phyloP scores from a whole-genome alignment of 148 eudicot species.

The Simmondsia chinensis region DNA sequence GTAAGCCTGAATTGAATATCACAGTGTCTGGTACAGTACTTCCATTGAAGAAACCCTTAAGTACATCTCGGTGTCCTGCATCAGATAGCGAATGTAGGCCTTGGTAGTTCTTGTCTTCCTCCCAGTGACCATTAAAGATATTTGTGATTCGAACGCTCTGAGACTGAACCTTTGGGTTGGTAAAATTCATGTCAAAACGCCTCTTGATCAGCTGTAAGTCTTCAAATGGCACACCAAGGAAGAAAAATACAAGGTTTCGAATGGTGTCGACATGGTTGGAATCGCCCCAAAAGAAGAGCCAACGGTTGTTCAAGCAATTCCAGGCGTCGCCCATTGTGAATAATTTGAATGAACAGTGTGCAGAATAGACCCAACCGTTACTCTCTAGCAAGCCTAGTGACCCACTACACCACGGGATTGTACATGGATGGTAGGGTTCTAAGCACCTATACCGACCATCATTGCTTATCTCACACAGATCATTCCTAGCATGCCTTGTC shows the following conservation, averaged over 20 bases:
- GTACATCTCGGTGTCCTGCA: constrained; percentile 33
- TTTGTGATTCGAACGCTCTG: constrained; percentile 66
- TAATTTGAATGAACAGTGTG: constrained; percentile 79
- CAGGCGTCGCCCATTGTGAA: constrained; percentile 44
- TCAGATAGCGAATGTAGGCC: constrained; percentile 78
- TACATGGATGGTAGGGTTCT: constrained; percentile 42
- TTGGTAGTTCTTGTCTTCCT: constrained; percentile 48
- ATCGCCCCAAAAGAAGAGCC: constrained; percentile 98
- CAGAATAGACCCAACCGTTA: constrained; percentile 93
- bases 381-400: constrained; percentile 71
- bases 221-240: constrained; percentile 28
- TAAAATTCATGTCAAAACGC: constrained; percentile 59
- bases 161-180: constrained; percentile 47
- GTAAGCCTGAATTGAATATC: constrained; percentile 78
- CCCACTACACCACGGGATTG: constrained; percentile 78
- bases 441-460: constrained; percentile 82
- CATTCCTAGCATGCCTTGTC: constrained; percentile 79
- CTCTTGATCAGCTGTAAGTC: constrained; percentile 45
- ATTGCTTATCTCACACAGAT: constrained; percentile 42
- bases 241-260: constrained; percentile 69
- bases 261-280: constrained; percentile 92
- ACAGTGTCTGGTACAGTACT: constrained; percentile 56
- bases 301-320: constrained; percentile 59
- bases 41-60: constrained; percentile 50
- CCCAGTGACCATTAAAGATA: constrained; percentile 82